Base-by-base conservation (phyloP, 2,329 filamentous ascomycete species). In the Periconia macrospinosa region DNA sequence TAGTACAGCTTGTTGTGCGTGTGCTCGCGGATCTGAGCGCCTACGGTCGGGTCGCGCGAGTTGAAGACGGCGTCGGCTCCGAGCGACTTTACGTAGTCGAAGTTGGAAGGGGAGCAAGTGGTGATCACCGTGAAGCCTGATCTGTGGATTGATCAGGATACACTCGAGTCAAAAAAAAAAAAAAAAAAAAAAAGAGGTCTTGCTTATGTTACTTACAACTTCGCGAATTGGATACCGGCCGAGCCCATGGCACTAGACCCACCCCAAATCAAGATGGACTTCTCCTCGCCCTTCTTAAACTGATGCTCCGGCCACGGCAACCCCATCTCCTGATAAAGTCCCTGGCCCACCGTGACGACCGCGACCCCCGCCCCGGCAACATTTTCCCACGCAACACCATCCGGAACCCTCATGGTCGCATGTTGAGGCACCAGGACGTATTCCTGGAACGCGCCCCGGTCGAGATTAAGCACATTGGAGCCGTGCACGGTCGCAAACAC, bases 381-480 rank as follows among this genome's bases (percentile, higher is more conserved):
- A 23, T 81, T 78, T 55, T 81, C 75, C 55, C 78, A 78, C 48
- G 70, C 75, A 55, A 82, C 48, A 27, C 65, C 62, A n/a, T 80
- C 74, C 5, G 81, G 81, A 13, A 83, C 73, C 43, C 72, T 73
- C 47, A 78, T 70, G 52, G 74, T 68, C 0, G 80, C 30, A 49
- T 78, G 76, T 1, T 72, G 79, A 58, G 80, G 82, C 10, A 69
- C 77, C 7, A 79, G 68, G 20, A 78, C 71, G 57, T 81, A 81
- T 58, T 83, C 78, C 5, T 75, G 79, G 65, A 84, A 84, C 3
- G 75, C 70, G 3, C 82, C 82, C 56, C 79, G 74, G 20, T 81
- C 76, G 1, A 63, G 70, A 44, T 40, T 9, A 2, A 47, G 8
- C 3, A 27, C 35, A 41, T 61, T 55, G 19, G 43, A 62, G 30